These are phyloP conservation scores for Botrytis fabae DNA, from an alignment of 2,329 filamentous ascomycete genomes.

Conservation along the genomic window DNA sequence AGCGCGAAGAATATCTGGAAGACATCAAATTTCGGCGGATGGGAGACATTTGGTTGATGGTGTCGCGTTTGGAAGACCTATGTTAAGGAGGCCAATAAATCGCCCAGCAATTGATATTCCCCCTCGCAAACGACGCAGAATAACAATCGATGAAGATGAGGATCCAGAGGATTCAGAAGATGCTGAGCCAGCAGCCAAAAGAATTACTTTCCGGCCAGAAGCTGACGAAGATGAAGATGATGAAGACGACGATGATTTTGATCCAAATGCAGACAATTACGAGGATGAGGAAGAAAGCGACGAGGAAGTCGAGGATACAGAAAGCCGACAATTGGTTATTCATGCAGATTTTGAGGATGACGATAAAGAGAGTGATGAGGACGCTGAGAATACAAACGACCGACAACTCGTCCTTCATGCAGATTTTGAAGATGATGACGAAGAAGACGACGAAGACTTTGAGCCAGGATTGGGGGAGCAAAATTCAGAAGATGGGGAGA, in stretches of 20 bases:
- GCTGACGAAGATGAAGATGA: constrained; percentile 23
- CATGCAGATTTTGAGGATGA: constrained; percentile 44
- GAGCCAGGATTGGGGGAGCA: constrained; percentile 36
- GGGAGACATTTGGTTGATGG: constrained; percentile 85
- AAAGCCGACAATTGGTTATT: constrained; percentile 30
- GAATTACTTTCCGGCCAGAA: constrained; percentile 21
- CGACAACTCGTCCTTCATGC: constrained; percentile 28
- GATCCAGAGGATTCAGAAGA: constrained; percentile 40
- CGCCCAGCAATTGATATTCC: constrained; percentile 71
- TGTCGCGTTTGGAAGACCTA: constrained; percentile 76
- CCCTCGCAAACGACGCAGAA: constrained; percentile 66
- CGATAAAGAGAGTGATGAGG: constrained; percentile 38
- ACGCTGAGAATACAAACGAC: constrained; percentile 34
- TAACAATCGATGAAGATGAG: constrained; percentile 47
- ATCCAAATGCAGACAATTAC: constrained; percentile 31
- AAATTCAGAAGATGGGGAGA: constrained; percentile 6
- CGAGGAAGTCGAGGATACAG: constrained; percentile 38
- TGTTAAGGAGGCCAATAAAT: constrained; percentile 57
- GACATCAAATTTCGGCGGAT: constrained; percentile 76
- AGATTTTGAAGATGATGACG: constrained; percentile 30
- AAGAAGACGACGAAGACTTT: constrained; percentile 32
- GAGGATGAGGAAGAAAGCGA: constrained; percentile 38
- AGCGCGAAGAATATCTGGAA: constrained; percentile 70
- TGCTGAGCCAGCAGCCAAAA: constrained; percentile 34
- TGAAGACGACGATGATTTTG: constrained; percentile 33